phyloP scores from a whole-genome alignment of 306 rosid species.

The Trifolium fragiferum region DNA sequence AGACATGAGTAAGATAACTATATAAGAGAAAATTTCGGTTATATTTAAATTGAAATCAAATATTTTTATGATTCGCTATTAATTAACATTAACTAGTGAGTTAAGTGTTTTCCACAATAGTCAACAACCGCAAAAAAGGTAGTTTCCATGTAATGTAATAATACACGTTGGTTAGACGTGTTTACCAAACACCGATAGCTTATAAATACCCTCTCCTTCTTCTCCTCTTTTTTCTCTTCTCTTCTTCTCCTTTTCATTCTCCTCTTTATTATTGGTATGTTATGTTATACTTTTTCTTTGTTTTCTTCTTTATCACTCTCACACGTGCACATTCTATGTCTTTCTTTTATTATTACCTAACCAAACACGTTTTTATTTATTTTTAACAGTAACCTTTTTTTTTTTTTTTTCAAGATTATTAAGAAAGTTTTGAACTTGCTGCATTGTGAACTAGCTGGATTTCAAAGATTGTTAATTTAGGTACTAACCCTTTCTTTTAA shows the following conservation, averaged over 20 bases:
- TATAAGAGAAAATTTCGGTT: too few species aligned
- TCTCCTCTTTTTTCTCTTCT: background rate
- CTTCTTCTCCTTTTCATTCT: background rate
- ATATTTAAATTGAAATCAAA: too few species aligned
- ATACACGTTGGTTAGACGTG: background rate
- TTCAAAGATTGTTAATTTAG: background rate
- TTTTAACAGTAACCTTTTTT: background rate
- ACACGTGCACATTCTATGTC: background rate
- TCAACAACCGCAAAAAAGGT: constrained; percentile 5
- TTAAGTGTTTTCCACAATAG: background rate
- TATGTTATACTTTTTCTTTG: too few species aligned
- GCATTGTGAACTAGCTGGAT: background rate
- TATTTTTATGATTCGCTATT: too few species aligned
- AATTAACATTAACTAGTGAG: too few species aligned
- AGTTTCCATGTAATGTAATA: background rate
- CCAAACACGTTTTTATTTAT: too few species aligned
- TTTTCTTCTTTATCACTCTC: too few species aligned
- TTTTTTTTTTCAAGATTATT: background rate
- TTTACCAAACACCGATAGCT: background rate
- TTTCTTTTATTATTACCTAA: too few species aligned
- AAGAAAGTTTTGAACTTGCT: background rate
- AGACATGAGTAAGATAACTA: too few species aligned
- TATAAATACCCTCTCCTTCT: background rate
- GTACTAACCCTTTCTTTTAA: background rate
- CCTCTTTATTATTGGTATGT: background rate